Conservation (phyloP, 2,329 filamentous ascomycete genomes). For the Gaeumannomyces tritici region DNA sequence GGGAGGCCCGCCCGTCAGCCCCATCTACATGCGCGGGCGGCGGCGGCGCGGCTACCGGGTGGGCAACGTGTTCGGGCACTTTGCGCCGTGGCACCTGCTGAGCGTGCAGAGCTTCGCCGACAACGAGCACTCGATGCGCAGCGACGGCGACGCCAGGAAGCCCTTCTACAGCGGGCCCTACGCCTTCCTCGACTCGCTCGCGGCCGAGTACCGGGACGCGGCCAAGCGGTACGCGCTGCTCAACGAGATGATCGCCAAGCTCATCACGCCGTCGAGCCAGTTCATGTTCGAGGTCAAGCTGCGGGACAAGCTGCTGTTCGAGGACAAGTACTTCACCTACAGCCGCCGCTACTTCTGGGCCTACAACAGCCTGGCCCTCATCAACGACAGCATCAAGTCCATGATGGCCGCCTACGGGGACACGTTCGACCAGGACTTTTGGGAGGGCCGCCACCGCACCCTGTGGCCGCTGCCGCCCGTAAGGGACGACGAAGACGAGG, state of each 20-base stretch:
- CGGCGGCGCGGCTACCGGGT: constrained; percentile 33
- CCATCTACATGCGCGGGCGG: constrained; percentile 37
- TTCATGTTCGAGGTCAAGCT: constrained; percentile 50
- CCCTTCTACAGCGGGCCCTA: constrained; percentile 51
- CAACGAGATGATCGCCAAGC: constrained; percentile 44
- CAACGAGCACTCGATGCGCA: constrained; percentile 44
- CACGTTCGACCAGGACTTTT: constrained; percentile 49
- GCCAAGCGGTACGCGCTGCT: constrained; percentile 47
- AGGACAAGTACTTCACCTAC: constrained; percentile 51
- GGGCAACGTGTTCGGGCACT: constrained; percentile 47
- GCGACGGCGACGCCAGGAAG: constrained; percentile 44
- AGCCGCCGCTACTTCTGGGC: constrained; percentile 54
- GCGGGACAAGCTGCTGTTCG: constrained; percentile 49
- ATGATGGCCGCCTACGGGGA: constrained; percentile 48
- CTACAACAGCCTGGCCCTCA: constrained; percentile 49
- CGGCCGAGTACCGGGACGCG: constrained; percentile 51
- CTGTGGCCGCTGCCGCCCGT: constrained; percentile 36
- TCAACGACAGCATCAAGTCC: constrained; percentile 48
- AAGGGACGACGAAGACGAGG: constrained; percentile 6
- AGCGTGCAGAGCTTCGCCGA: constrained; percentile 51
- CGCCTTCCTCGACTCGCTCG: constrained; percentile 48
- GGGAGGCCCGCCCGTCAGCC: constrained; percentile 38
- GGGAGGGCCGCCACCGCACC: constrained; percentile 42
- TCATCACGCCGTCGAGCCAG: constrained; percentile 48
- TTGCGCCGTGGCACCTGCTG: constrained; percentile 50